Evolutionary conservation across 169 alveolate genomes (phyloP), one percentile per base, ranked within the genome.

Genomic region (Plasmodium yoelii): DNA sequence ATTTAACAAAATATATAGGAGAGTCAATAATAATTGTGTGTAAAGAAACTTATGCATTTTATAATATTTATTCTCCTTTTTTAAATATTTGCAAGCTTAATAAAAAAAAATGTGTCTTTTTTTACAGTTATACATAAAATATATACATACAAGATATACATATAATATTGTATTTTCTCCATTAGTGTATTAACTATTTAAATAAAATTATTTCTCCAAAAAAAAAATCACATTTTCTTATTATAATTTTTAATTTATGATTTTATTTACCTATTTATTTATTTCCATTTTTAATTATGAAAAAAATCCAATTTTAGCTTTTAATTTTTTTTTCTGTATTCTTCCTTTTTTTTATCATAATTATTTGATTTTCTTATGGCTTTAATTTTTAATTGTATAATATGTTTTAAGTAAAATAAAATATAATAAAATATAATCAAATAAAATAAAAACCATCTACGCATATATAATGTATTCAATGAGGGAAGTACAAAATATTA

Each of bases 61-160:
- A 57, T 57, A 18, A 19, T 57, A 8, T 57, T 0, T 57, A n/a
- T 9, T 18, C 19, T 57, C 19, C 19, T 57, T 57, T 57, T 57
- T 57, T 57, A 57, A 57, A 57, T 57, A 57, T 57, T 57, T 57
- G 65, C 65, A 57, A 57, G n/a, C 0, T n/a, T 57, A n/a, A 57
- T 15, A 15, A 57, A 56, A 56, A 56, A 56, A 7, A 57, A 57
- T 18, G 19, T 18, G 65, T 57, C 42, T 57, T 57, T 57, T 56
- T 57, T 57, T 57, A 34, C 6, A 34, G 42, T 0, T 34, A 34
- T 34, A 34, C 42, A 34, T 34, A 34, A 3, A 34, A 34, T 34
- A 34, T 34, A n/a, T n/a, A n/a, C n/a, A n/a, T n/a, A n/a, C n/a
- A 4, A 34, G 42, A 0, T 34, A 34, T 34, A 34, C 42, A 34